Conservation (phyloP, 495 filamentous ascomycete genomes). For the Penicillium nucicola region DNA sequence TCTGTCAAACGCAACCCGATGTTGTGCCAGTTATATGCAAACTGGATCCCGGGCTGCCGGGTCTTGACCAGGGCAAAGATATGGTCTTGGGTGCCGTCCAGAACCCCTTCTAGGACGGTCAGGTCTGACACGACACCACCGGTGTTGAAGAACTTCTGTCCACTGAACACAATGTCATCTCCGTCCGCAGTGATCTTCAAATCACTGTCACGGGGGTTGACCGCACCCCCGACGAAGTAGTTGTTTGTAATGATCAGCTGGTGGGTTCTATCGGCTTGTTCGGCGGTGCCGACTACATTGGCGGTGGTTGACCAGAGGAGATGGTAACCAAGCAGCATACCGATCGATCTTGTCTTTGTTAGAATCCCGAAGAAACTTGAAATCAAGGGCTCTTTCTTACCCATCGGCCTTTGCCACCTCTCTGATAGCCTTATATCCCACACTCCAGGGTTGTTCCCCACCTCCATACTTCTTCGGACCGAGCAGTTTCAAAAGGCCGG, state of each 20-base stretch:
- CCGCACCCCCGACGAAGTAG: constrained; percentile 61
- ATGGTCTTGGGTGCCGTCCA: constrained; percentile 51
- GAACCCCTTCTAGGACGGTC: constrained; percentile 59
- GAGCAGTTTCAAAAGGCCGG: constrained; percentile 53
- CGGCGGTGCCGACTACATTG: constrained; percentile 51
- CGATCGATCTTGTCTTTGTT: constrained; percentile 36
- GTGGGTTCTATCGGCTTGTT: constrained; percentile 52
- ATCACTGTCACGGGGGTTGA: constrained; percentile 60
- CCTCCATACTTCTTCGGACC: constrained; percentile 55
- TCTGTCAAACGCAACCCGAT: constrained; percentile 59
- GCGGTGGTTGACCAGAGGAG: constrained; percentile 58
- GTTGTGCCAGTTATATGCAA: constrained; percentile 60
- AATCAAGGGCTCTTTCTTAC: constrained; percentile 10
- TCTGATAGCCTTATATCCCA: constrained; percentile 54
- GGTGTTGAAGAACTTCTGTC: constrained; percentile 60
- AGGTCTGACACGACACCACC: constrained; percentile 60
- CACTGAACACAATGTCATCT: constrained; percentile 52
- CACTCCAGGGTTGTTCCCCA: constrained; percentile 53
- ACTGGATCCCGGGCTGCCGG: constrained; percentile 50
- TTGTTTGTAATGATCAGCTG: constrained; percentile 54
- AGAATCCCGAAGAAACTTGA: background rate
- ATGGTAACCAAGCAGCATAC: constrained; percentile 60
- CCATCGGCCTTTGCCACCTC: constrained; percentile 60
- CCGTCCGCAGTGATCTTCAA: constrained; percentile 50
- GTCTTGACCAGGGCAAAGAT: constrained; percentile 58